phyloP scores from a whole-genome alignment of 2,329 filamentous ascomycete species.

The Neoscytalidium dimidiatum region DNA sequence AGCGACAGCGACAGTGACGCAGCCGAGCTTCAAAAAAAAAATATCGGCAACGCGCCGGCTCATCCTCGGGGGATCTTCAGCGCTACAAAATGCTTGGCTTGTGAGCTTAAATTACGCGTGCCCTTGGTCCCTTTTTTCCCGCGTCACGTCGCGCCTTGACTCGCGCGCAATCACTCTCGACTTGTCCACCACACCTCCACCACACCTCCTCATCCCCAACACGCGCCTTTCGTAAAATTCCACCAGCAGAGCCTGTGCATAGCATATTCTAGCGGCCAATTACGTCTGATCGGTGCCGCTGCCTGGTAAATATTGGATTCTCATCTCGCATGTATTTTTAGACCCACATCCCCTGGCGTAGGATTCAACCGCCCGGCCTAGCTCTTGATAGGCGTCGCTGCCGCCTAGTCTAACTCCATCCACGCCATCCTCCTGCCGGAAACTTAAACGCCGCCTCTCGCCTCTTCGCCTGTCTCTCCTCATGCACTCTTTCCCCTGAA shows the following conservation, averaged over 20 bases:
- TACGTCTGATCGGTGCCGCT: not conserved
- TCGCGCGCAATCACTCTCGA: not conserved
- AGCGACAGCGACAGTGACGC: conserved; percentile 1
- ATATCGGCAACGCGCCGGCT: not conserved
- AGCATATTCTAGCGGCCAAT: too few relatives aligned
- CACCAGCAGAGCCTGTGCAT: too few relatives aligned
- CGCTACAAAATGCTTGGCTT: not conserved
- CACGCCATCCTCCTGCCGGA: not conserved
- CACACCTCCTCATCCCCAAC: not conserved
- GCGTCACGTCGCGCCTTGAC: not conserved
- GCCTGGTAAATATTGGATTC: not conserved
- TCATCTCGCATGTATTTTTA: conserved; percentile 5
- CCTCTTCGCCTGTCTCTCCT: not conserved
- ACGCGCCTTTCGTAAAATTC: not conserved
- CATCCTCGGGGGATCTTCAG: not conserved
- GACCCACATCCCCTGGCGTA: not conserved
- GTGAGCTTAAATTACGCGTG: not conserved
- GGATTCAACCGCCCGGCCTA: conserved; percentile 24
- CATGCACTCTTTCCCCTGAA: not conserved
- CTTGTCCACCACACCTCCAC: too few relatives aligned
- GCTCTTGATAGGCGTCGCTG: conserved; percentile 14
- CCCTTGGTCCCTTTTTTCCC: not conserved
- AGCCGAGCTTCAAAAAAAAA: not conserved
- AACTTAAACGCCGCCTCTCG: not conserved
- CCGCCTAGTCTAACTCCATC: conserved; percentile 1